These are phyloP conservation scores for Primulina huaijiensis DNA, from an alignment of 257 asterid species.

Conservation along the genomic window DNA sequence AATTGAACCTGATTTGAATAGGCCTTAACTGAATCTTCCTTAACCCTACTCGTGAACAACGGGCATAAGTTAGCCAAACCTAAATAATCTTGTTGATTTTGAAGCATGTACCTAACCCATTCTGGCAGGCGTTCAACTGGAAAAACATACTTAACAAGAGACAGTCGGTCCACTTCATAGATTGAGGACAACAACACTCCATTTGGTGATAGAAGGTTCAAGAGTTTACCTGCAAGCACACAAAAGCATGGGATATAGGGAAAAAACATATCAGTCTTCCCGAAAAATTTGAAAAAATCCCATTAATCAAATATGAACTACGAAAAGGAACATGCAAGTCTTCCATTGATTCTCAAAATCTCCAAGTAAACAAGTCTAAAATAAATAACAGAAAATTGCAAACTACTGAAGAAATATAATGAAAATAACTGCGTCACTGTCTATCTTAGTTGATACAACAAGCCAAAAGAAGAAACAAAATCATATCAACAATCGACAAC, in stretches of 20 bases:
- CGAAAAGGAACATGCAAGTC: background rate
- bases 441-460: slow-evolving; percentile 5
- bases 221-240: slow-evolving; percentile 55
- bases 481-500: background rate
- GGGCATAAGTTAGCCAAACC: slow-evolving; percentile 63
- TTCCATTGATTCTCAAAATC: background rate
- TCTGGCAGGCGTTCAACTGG: slow-evolving; percentile 84
- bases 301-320: background rate
- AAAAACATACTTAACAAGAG: slow-evolving; percentile 74
- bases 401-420: slow-evolving; percentile 11
- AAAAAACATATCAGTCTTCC: background rate
- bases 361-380: slow-evolving; percentile 1
- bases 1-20: slow-evolving; percentile 70
- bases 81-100: slow-evolving; percentile 44
- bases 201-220: slow-evolving; percentile 73
- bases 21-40: slow-evolving; percentile 65
- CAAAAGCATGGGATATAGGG: slow-evolving; percentile 5
- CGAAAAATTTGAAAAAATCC: slow-evolving; percentile 11
- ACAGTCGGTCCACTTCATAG: slow-evolving; percentile 55
- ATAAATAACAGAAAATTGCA: background rate
- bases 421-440: background rate
- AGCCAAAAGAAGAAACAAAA: background rate
- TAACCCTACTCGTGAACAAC: slow-evolving; percentile 57
- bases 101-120: slow-evolving; percentile 85
- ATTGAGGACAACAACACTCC: slow-evolving; percentile 75